A percentile compares a stretch with the other conserved stretches of the same genome.
Evolutionary conservation across 768 basidiomycete species (phyloP).

Genomic region (Suillus subalutaceus): DNA sequence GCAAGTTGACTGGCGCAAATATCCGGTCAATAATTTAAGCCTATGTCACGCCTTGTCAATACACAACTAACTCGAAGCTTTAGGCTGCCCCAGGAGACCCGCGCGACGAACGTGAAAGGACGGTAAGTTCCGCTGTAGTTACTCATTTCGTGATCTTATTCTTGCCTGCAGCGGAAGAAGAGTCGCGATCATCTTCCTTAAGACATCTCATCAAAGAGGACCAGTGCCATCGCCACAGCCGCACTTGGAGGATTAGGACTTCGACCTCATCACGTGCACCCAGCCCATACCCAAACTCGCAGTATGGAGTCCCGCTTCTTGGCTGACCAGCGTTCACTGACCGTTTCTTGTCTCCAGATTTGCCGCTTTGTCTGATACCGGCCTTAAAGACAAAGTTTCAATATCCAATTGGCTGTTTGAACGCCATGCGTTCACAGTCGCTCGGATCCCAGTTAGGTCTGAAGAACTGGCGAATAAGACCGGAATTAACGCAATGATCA

Average conservation of each 20-base stretch:
- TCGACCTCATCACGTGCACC: neutral
- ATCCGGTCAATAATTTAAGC: neutral
- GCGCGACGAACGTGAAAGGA: too few relatives aligned
- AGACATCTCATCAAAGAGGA: neutral
- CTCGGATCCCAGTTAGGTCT: neutral
- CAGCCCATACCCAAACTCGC: neutral
- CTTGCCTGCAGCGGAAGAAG: neutral
- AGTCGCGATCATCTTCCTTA: neutral
- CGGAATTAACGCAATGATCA: neutral
- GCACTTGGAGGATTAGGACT: too few relatives aligned
- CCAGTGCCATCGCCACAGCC: neutral
- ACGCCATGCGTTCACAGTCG: neutral
- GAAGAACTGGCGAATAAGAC: too few relatives aligned
- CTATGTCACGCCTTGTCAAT: neutral
- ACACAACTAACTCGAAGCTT: neutral
- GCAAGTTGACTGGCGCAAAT: neutral
- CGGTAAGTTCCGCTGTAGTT: neutral
- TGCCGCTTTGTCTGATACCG: neutral
- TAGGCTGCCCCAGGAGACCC: neutral
- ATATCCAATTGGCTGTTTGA: conserved; percentile 11
- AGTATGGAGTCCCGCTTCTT: neutral
- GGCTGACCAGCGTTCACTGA: neutral
- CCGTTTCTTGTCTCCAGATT: neutral
- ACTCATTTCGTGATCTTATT: neutral
- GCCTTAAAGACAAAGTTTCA: neutral